These are phyloP conservation scores for Xylona heveae DNA, from an alignment of 495 filamentous ascomycete genomes.

Conservation along the genomic window DNA sequence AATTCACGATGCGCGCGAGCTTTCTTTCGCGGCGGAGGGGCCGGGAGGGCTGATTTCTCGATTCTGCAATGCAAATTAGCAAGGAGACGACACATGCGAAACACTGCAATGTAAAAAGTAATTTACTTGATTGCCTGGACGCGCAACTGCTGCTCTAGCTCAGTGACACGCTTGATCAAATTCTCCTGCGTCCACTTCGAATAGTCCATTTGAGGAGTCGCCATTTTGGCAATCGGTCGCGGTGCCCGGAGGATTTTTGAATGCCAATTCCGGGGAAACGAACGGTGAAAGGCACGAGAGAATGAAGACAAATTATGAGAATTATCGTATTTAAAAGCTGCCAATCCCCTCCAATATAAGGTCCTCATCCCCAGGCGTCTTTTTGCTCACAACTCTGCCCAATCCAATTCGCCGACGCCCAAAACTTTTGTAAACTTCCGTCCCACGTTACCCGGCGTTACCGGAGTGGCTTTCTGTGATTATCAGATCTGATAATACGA, in stretches of 20 bases:
- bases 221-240: neutral
- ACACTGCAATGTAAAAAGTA: neutral
- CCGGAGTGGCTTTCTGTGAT: no score
- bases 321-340: no score
- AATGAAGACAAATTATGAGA: no score
- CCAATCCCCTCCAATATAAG: no score
- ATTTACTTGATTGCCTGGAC: conserved; percentile 21
- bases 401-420: no score
- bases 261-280: neutral
- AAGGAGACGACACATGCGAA: neutral
- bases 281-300: neutral
- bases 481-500: no score
- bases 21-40: conserved; percentile 5
- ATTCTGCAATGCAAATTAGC: conserved; percentile 10
- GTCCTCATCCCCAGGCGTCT: no score
- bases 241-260: neutral
- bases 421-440: no score
- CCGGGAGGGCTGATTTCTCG: conserved; percentile 3
- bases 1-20: conserved; percentile 23
- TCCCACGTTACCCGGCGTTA: no score
- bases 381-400: no score
- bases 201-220: conserved; percentile 18
- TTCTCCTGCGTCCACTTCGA: conserved; percentile 41
- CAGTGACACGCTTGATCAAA: conserved; percentile 40
- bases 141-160: conserved; percentile 40